phyloP scores from a whole-genome alignment of 1,284 basidiomycete genomes.

The Chiua sp. region DNA sequence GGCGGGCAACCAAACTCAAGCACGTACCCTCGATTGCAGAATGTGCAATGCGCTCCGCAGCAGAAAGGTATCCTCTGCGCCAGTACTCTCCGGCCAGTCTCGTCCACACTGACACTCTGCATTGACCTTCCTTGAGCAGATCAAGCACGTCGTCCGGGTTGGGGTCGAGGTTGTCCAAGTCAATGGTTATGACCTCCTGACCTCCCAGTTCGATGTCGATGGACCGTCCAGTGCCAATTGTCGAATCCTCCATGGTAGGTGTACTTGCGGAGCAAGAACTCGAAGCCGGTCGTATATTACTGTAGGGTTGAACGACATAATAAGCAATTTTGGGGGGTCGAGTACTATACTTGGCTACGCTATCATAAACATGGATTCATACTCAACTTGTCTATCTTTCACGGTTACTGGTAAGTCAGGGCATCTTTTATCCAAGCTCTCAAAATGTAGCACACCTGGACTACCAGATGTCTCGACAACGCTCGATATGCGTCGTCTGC shows the following conservation, averaged over 20 bases:
- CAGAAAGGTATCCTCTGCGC: constrained; percentile 67
- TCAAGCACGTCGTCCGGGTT: constrained; percentile 76
- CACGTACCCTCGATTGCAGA: constrained; percentile 68
- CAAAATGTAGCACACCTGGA: too few relatives aligned
- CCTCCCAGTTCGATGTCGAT: constrained; percentile 76
- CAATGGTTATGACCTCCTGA: constrained; percentile 81
- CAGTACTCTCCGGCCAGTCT: constrained; percentile 81
- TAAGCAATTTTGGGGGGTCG: too few relatives aligned
- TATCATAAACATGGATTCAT: too few relatives aligned
- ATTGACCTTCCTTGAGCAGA: constrained; percentile 70
- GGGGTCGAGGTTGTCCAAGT: constrained; percentile 78
- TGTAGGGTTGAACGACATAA: too few relatives aligned
- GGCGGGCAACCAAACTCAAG: neutral
- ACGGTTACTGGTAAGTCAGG: too few relatives aligned
- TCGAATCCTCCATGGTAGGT: constrained; percentile 25
- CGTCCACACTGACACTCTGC: constrained; percentile 75
- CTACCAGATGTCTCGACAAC: constrained; percentile 37
- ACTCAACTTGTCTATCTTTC: too few relatives aligned
- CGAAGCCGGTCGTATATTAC: too few relatives aligned
- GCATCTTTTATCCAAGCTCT: too few relatives aligned
- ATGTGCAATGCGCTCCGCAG: constrained; percentile 70
- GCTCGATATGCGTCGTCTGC: constrained; percentile 57
- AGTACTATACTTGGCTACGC: too few relatives aligned
- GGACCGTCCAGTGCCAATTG: constrained; percentile 31
- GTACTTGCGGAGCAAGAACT: too few relatives aligned